These are phyloP conservation scores for Neostapfia colusana DNA, from an alignment of 176 grass and related monocot genomes.

Conservation along the genomic window DNA sequence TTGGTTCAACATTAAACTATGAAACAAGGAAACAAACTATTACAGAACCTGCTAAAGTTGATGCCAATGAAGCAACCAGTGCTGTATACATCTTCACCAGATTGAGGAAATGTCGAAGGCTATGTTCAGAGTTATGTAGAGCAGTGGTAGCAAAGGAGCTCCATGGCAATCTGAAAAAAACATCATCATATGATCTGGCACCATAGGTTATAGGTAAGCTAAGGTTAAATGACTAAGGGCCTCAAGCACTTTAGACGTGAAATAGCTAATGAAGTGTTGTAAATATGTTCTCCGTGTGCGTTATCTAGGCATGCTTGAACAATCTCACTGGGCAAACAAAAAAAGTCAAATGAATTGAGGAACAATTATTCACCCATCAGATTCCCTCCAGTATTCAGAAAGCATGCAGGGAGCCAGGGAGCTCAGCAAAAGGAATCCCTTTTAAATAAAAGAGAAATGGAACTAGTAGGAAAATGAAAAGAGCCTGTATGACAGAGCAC, in stretches of 20 bases:
- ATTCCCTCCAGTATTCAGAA: conserved; percentile 76
- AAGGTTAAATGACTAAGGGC: neutral
- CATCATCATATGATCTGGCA: conserved; percentile 23
- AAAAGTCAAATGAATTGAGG: neutral
- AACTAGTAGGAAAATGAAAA: conserved; percentile 87
- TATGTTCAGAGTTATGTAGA: conserved; percentile 85
- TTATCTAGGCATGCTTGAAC: conserved; percentile 9
- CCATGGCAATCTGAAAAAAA: conserved; percentile 77
- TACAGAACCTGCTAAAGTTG: conserved; percentile 79
- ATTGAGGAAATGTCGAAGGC: conserved; percentile 89
- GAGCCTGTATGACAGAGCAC: conserved; percentile 59
- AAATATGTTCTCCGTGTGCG: neutral
- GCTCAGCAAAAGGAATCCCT: conserved; percentile 79
- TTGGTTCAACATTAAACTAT: neutral
- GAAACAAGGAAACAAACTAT: neutral
- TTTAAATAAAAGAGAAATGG: conserved; percentile 81
- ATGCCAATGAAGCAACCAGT: conserved; percentile 74
- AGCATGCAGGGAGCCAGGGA: conserved; percentile 74
- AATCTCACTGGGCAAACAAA: neutral
- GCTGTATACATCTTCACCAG: conserved; percentile 94
- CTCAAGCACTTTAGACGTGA: neutral
- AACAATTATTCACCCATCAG: conserved; percentile 49
- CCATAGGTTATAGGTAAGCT: neutral
- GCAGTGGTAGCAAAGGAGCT: conserved; percentile 71
- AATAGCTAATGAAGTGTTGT: neutral